phyloP scores from a whole-genome alignment of 805 yeast genomes.

The Wickerhamomyces bovis region DNA sequence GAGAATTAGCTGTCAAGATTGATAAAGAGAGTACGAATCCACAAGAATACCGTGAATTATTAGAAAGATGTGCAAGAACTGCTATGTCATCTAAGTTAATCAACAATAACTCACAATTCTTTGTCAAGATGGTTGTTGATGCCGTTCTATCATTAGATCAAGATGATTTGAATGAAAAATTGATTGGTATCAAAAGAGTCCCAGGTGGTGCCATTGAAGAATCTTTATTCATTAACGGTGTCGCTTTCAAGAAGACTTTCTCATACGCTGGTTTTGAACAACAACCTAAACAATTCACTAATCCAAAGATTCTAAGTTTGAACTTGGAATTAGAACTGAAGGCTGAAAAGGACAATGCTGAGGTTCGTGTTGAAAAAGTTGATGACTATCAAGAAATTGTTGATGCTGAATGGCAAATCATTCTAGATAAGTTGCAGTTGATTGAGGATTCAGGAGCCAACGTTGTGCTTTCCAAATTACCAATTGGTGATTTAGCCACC shows the following conservation, averaged over 20 bases:
- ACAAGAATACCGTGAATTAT: constrained; percentile 59
- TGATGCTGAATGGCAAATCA: constrained; percentile 98
- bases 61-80: constrained; percentile 91
- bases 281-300: constrained; percentile 79
- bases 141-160: constrained; percentile 86
- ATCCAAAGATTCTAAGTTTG: constrained; percentile 79
- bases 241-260: constrained; percentile 95
- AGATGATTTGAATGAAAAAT: constrained; percentile 76
- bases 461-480: constrained; percentile 87
- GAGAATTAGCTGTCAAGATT: constrained; percentile 71
- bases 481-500: constrained; percentile 98
- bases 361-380: constrained; percentile 92
- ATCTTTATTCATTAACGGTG: constrained; percentile 83
- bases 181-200: constrained; percentile 92
- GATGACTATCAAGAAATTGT: constrained; percentile 92
- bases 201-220: constrained; percentile 97
- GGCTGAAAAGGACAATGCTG: constrained; percentile 98
- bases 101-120: constrained; percentile 79
- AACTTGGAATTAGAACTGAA: constrained; percentile 94
- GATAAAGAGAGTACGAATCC: constrained; percentile 40
- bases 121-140: constrained; percentile 95
- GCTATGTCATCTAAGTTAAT: constrained; percentile 96
- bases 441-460: constrained; percentile 84
- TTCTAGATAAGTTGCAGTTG: constrained; percentile 76
- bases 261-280: constrained; percentile 98